phyloP scores from a whole-genome alignment of 495 filamentous ascomycete species.

The Saxophila tyrrhenica region DNA sequence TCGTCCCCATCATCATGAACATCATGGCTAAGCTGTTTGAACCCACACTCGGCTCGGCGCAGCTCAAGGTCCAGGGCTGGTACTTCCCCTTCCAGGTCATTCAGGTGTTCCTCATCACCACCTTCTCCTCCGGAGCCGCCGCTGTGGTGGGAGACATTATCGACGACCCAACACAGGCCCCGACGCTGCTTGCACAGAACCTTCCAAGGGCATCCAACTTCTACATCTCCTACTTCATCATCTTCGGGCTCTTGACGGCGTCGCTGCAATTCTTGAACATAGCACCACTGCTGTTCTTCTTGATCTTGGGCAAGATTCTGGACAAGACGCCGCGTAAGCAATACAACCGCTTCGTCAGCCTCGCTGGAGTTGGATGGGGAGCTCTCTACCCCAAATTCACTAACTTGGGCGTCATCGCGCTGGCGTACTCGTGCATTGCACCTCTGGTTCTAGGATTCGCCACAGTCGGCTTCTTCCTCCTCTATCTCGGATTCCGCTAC shows the following conservation, averaged over 20 bases:
- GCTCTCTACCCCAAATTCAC: slow-evolving; percentile 56
- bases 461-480: slow-evolving; percentile 65
- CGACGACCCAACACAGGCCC: slow-evolving; percentile 45
- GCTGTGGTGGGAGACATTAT: slow-evolving; percentile 53
- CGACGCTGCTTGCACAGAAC: slow-evolving; percentile 58
- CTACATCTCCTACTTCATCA: slow-evolving; percentile 87
- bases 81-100: slow-evolving; percentile 96
- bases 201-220: slow-evolving; percentile 80
- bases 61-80: slow-evolving; percentile 76
- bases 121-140: slow-evolving; percentile 62
- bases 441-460: slow-evolving; percentile 82
- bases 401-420: slow-evolving; percentile 71
- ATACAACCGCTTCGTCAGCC: slow-evolving; percentile 53
- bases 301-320: slow-evolving; percentile 57
- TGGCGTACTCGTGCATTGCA: slow-evolving; percentile 85
- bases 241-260: slow-evolving; percentile 76
- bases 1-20: slow-evolving; percentile 76
- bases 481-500: slow-evolving; percentile 90
- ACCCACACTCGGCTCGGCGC: slow-evolving; percentile 63
- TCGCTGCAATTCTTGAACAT: slow-evolving; percentile 65
- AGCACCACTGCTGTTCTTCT: slow-evolving; percentile 62
- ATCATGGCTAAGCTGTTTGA: slow-evolving; percentile 63
- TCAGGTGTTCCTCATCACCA: slow-evolving; percentile 88
- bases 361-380: slow-evolving; percentile 66
- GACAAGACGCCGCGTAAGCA: slow-evolving; percentile 63